Percentiles rank a stretch among this genome's conserved stretches.
phyloP scores from a whole-genome alignment of 2,329 filamentous ascomycete species.

The Myriosclerotinia scirpicola region DNA sequence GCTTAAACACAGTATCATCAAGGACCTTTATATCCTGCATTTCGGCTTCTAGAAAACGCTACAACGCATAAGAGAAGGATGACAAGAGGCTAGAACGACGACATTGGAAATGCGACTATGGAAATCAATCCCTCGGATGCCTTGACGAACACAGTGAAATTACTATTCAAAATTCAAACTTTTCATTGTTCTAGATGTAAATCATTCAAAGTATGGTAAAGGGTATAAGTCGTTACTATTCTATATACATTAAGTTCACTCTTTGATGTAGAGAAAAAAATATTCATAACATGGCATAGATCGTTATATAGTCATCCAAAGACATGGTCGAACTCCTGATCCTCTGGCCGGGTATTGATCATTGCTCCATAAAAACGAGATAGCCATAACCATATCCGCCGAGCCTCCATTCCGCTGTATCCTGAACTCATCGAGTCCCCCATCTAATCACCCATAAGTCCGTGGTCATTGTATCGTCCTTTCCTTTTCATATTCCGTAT shows the following conservation, averaged over 20 bases:
- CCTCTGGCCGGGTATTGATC: slow-evolving; percentile 14
- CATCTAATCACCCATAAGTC: neutral
- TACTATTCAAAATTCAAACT: neutral
- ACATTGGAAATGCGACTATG: neutral
- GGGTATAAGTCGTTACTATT: neutral
- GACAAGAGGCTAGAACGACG: too few relatives aligned
- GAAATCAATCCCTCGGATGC: neutral
- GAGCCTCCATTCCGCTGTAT: neutral
- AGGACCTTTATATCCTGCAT: too few relatives aligned
- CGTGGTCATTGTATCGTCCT: neutral
- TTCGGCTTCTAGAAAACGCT: too few relatives aligned
- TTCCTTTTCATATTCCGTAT: too few relatives aligned
- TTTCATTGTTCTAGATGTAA: neutral
- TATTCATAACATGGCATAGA: slow-evolving; percentile 4
- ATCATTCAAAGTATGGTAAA: neutral
- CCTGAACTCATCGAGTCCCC: neutral
- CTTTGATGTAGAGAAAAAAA: neutral
- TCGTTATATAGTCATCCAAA: slow-evolving; percentile 7
- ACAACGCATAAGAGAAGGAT: too few relatives aligned
- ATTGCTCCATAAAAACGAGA: slow-evolving; percentile 5
- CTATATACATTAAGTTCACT: slow-evolving; percentile 6
- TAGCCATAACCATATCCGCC: neutral
- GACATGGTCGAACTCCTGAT: slow-evolving; percentile 4
- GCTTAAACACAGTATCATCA: too few relatives aligned
- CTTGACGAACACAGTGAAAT: neutral